Evolutionary conservation across 148 eudicot species (phyloP).

Genomic region (Chenopodium formosanum): DNA sequence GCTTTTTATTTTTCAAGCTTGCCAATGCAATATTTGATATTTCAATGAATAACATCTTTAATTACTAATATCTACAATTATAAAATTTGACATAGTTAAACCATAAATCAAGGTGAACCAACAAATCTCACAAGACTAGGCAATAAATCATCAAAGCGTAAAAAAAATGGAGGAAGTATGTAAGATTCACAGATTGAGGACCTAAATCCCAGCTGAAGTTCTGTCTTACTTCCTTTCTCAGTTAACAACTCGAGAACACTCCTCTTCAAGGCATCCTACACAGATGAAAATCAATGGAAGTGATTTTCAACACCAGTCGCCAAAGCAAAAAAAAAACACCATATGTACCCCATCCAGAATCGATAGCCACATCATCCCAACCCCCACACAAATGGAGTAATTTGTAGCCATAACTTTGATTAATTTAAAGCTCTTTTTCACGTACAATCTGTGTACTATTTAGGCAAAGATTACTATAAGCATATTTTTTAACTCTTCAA

Average conservation of each 20-base stretch:
- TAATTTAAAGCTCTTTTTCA: not conserved
- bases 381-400: not conserved
- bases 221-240: constrained; percentile 70
- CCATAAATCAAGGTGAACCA: no score
- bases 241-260: constrained; percentile 71
- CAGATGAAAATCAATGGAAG: constrained; percentile 17
- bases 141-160: no score
- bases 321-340: not conserved
- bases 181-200: constrained; percentile 20
- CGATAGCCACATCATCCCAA: not conserved
- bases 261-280: constrained; percentile 83
- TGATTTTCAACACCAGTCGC: constrained; percentile 15
- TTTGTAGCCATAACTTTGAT: not conserved
- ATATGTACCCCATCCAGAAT: not conserved
- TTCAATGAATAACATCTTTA: no score
- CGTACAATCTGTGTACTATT: not conserved
- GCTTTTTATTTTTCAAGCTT: no score
- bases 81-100: no score
- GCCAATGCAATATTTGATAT: no score
- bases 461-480: not conserved
- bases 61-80: no score
- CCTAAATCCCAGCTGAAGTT: constrained; percentile 92
- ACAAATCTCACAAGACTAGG: no score
- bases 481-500: not conserved
- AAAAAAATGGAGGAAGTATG: no score